Base-by-base conservation (phyloP, 345 rosid species). In the Streptanthus diversifolius region DNA sequence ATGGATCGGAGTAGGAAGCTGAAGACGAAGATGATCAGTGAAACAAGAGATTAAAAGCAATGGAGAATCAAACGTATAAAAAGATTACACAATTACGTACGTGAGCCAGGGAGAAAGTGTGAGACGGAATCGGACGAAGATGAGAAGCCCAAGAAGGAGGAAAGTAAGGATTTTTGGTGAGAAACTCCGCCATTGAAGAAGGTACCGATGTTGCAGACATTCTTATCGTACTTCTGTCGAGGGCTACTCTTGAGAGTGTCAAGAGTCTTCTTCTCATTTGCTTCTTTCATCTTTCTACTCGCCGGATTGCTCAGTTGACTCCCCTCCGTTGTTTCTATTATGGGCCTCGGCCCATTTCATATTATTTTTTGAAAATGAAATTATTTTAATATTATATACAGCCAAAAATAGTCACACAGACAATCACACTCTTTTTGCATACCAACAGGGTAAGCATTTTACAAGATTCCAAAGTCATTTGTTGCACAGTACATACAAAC, bases 1-100 rank as follows among this genome's bases (percentile, higher is more conserved):
- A 69, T 91, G 96, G 77, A 89, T 93, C 17, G 98, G 98, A 72
- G 98, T 87, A 35, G 96, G 96, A 49, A 82, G 79, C 86, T 90
- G 85, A 62, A 66, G 54, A 49, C 24, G 48, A 22, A 13, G 21
- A 70, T 10, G 66, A 77, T 39, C 21, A 70, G 35, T 13, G 68
- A 27, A 8, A 7, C 7, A n/a, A 22, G 5, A 9, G 43, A 44
- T 44, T 15, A n/a, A 7, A 37, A 58, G 52, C 21, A 11, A 55
- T 36, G 41, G 27, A 40, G 11, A 57, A 21, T 1, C 1, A 3
- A 33, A 33, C 0, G 60, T 13, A 24, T 2, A 14, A 7, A 10
- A 4, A 47, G 47, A 9, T 3, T 12, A 32, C 35, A 32, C 35
- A 39, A 25, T 17, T 18, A 55, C 64, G 51, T 75, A 88, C 95